These are phyloP conservation scores for Blastocystis sp. DNA, from an alignment of 352 stramenopile species.

Conservation along the genomic window DNA sequence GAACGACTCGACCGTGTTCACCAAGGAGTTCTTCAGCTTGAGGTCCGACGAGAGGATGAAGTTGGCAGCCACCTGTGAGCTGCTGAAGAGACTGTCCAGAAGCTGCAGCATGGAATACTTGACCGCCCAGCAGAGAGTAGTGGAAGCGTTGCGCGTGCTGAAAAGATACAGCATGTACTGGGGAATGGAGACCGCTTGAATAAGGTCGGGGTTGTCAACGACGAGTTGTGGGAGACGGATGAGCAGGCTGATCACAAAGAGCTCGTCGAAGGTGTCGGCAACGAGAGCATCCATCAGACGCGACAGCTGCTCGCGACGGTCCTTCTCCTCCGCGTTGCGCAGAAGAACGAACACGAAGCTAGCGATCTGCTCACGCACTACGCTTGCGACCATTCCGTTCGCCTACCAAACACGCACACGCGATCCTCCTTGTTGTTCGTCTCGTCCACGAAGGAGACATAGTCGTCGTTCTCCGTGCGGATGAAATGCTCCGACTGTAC, in stretches of 20 bases:
- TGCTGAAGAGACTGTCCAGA: not conserved
- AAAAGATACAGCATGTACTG: constrained; percentile 32
- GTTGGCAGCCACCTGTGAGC: not conserved
- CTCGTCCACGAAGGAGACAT: not conserved
- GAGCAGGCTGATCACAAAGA: not conserved
- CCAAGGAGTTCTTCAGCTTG: not conserved
- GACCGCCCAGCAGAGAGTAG: not conserved
- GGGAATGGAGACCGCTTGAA: not conserved
- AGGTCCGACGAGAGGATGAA: not conserved
- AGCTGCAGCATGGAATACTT: constrained; percentile 35
- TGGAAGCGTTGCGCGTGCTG: not conserved
- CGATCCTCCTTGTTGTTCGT: not conserved
- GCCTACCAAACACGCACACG: not conserved
- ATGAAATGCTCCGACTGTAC: not conserved
- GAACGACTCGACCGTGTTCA: constrained; percentile 27
- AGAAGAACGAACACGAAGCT: constrained; percentile 5
- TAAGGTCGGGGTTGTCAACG: not conserved
- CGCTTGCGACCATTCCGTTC: not conserved
- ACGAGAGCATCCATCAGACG: not conserved
- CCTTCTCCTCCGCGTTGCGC: not conserved
- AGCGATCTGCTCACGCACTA: not conserved
- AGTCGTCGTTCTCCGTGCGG: not conserved
- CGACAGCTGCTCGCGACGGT: not conserved
- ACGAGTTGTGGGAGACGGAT: not conserved
- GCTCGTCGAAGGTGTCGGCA: not conserved